Base-by-base conservation (phyloP, 768 basidiomycete genomes). In the Thelephora ganbajun region DNA sequence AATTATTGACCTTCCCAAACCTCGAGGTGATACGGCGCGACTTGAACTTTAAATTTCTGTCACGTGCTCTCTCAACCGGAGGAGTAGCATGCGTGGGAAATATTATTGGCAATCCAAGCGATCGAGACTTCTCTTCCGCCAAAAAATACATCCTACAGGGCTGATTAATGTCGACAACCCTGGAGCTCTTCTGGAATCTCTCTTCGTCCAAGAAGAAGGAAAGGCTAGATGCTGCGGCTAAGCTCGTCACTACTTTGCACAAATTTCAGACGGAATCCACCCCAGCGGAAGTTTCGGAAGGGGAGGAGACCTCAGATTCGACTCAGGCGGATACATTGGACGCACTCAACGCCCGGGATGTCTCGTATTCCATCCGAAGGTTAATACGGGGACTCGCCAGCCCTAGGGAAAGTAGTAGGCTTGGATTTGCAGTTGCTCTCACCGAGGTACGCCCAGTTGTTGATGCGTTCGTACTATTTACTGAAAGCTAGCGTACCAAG, bases 391-490 rank as follows among this genome's bases (percentile, higher is more conserved):
- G 94, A 11, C 70, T 99, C 26, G 89, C 86, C 0, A 93, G 89
- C 61, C 85, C 91, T 1, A 71, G 92, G 56, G 93, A 99, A 61
- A 89, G 88, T 61, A 94, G 91, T 63, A 68, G 94, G 54, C 68
- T 97, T 34, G 94, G 94, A 14, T 99, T 97, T 60, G 90, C 92
- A 7, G 94, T 99, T 39, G 91, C 92, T 30, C 68, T 99, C 54
- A 91, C 94, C 0, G 93, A 96, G 72, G 93, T 94, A 58, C 55
- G 76, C 63, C 13, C 33, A 14, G 4, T 5, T 41, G 18, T 20
- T 33, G 13, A 46, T 30, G 20, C 44, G 14, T 2, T 16, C 16
- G 20, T 6, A 16, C 59, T 42, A 30, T 47, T 19, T 20, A 33
- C 20, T 48, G 14, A 30, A 42, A 48, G 20, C 13, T 47, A 50